Conservation (phyloP, 441 rosid genomes). For the Breynia disticha region DNA sequence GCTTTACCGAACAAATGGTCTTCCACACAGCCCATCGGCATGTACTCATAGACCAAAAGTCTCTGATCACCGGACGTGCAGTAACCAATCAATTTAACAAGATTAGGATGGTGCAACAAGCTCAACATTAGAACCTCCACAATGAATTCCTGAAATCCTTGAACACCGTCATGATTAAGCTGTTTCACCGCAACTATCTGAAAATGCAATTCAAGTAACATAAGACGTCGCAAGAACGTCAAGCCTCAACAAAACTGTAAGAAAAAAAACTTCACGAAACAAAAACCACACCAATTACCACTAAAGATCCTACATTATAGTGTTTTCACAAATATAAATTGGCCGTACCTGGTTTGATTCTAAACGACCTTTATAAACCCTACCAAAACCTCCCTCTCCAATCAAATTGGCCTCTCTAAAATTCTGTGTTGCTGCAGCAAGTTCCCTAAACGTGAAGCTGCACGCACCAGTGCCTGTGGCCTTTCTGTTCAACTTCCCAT, state of each 20-base stretch:
- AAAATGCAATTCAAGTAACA: slow-evolving; percentile 10
- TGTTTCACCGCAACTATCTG: slow-evolving; percentile 91
- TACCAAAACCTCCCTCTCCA: slow-evolving; percentile 93
- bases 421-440: slow-evolving; percentile 79
- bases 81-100: slow-evolving; percentile 77
- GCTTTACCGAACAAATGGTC: slow-evolving; percentile 80
- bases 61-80: slow-evolving; percentile 92
- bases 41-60: slow-evolving; percentile 81
- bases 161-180: slow-evolving; percentile 73
- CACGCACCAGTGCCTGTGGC: slow-evolving; percentile 34
- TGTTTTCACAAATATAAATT: too few species aligned
- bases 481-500: slow-evolving; percentile 21
- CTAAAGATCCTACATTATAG: background rate
- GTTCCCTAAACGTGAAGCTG: slow-evolving; percentile 79
- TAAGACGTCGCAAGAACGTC: background rate
- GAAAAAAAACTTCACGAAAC: background rate
- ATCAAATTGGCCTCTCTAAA: slow-evolving; percentile 70
- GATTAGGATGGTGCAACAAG: slow-evolving; percentile 70
- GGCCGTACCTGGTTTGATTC: slow-evolving; percentile 49
- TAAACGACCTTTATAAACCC: slow-evolving; percentile 81
- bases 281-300: background rate
- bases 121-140: slow-evolving; percentile 95
- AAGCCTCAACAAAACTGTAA: background rate
- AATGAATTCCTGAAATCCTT: slow-evolving; percentile 80
- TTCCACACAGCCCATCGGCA: slow-evolving; percentile 91